Conservation (phyloP, 2,329 filamentous ascomycete species). For the Xylariales sp. region DNA sequence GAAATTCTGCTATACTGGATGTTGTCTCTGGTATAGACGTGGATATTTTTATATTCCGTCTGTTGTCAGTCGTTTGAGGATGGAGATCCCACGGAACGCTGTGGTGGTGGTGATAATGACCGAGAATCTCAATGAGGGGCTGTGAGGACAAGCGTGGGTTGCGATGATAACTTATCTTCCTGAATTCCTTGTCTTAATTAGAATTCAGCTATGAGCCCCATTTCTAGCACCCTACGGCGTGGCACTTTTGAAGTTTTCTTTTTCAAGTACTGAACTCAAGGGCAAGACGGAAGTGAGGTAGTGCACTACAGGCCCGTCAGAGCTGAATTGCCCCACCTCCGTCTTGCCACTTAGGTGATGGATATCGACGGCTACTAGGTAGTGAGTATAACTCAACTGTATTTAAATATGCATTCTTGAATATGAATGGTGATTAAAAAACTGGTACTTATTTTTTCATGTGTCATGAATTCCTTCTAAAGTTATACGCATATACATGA, state of each 20-base stretch:
- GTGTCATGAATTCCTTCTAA: neutral
- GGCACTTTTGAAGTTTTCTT: too few species aligned
- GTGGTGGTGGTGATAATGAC: too few species aligned
- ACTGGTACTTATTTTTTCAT: neutral
- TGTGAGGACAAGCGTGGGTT: neutral
- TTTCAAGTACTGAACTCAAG: neutral
- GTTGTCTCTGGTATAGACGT: neutral
- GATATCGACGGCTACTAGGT: neutral
- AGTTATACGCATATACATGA: neutral
- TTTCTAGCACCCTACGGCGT: neutral
- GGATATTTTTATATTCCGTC: neutral
- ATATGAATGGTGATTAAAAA: neutral
- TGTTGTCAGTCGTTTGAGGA: neutral
- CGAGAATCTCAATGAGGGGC: neutral
- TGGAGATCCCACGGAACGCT: neutral
- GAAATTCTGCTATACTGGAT: neutral
- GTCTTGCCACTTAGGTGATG: neutral
- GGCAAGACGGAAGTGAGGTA: constrained; percentile 1
- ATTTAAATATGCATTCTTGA: too few species aligned
- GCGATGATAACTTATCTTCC: neutral
- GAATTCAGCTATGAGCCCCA: neutral
- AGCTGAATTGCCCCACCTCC: neutral
- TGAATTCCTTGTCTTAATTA: neutral
- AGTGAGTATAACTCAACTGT: too few species aligned
- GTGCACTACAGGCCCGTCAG: neutral